Base-by-base conservation (phyloP, 306 rosid species). In the Oxytropis ochrocephala region DNA sequence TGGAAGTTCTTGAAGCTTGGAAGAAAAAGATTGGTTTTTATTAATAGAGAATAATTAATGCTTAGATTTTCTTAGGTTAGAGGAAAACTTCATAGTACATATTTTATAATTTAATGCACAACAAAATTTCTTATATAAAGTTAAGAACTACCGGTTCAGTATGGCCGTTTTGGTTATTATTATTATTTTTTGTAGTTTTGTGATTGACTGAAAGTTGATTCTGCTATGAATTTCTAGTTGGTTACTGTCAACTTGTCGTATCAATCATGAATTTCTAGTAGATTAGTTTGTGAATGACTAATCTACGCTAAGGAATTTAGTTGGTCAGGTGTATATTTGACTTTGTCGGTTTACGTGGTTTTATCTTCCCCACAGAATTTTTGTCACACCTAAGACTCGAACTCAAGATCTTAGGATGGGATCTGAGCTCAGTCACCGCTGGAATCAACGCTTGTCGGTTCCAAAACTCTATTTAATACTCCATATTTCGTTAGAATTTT, bases 21-120 rank as follows among this genome's bases (percentile, higher is more conserved):
- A 49, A 60, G 55, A 74, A 75, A 8, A 5, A 48, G 21, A 46
- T 21, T 21, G 12, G n/a, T n/a, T 33, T 71, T 68, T 43, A 58
- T 58, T 65, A 35, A 64, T 57, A 69, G 60, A 65, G 75, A 70
- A 80, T 70, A 33, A n/a, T n/a, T n/a, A n/a, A 64, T 75, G 27
- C 75, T 71, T 21, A 54, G 53, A 59, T 75, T 70, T 74, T 42
- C 60, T 30, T 53, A 18, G 63, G 52, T 33, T 10, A 16, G 66
- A 42, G 54, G 10, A 36, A 57, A 44, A 39, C 16, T 61, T 33
- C 10, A 24, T 50, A 1, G 42, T 42, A 66, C 13, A 43, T 51
- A 42, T 30, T 74, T 53, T 53, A 52, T 18, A 36, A 64, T 70
- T 51, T 55, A 55, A 77, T 63, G 2, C 16, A 55, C 8, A 52